These are phyloP conservation scores for Geotrichum aggregatum DNA, from an alignment of 1,139 yeast species.

Conservation along the genomic window DNA sequence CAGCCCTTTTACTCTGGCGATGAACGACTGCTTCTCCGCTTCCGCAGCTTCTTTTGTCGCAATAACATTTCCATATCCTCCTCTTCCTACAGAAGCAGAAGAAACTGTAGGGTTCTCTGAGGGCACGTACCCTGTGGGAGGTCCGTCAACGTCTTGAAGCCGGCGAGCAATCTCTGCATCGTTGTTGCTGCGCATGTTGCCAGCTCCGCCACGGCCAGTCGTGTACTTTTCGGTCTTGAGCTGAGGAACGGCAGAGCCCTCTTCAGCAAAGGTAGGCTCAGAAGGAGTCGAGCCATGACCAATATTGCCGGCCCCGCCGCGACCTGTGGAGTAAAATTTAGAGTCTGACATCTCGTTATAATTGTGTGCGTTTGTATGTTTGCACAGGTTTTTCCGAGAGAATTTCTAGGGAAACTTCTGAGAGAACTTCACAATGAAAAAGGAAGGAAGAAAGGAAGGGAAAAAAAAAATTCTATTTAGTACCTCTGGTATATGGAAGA, in stretches of 20 bases:
- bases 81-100: conserved; percentile 39
- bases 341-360: conserved; percentile 1
- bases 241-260: conserved; percentile 52
- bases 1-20: conserved; percentile 23
- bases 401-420: too few relatives aligned
- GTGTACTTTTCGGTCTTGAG: conserved; percentile 56
- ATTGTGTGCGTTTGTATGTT: not conserved
- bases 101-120: conserved; percentile 28
- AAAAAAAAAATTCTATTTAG: not conserved
- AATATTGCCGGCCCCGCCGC: conserved; percentile 81
- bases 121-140: conserved; percentile 21
- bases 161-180: conserved; percentile 59
- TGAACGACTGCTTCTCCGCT: conserved; percentile 22
- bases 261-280: conserved; percentile 45
- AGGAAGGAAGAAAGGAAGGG: not conserved
- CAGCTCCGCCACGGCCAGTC: conserved; percentile 80
- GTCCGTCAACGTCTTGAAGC: conserved; percentile 66
- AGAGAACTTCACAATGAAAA: not conserved
- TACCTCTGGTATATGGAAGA: not conserved
- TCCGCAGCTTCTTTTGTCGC: conserved; percentile 29
- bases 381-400: not conserved
- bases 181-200: conserved; percentile 63
- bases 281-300: conserved; percentile 46
- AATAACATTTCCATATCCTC: conserved; percentile 41
- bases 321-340: conserved; percentile 54